Conservation (phyloP, 169 alveolate species). For the Plasmodium gallinaceum region DNA sequence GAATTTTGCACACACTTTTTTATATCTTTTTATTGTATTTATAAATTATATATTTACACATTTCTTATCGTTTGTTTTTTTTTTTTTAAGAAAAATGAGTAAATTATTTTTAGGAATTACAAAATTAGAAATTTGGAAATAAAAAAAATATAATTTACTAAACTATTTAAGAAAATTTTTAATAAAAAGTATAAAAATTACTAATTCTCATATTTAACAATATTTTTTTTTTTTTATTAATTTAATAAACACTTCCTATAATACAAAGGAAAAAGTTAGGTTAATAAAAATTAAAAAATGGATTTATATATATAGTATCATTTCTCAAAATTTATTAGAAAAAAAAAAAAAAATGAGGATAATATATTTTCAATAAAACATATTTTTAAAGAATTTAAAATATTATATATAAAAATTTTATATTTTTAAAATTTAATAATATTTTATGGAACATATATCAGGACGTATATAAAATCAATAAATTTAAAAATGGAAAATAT, state of each 20-base stretch:
- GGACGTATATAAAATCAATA: conserved; percentile 9
- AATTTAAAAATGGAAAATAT: conserved; percentile 43
- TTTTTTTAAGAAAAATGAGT: conserved; percentile 22
- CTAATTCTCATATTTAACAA: not conserved
- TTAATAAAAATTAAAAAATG: conserved; percentile 17
- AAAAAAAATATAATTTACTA: too few relatives aligned
- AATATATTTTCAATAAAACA: conserved; percentile 22
- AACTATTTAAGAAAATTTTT: too few relatives aligned
- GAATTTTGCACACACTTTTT: conserved; percentile 52
- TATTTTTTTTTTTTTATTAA: too few relatives aligned
- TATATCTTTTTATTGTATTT: conserved; percentile 16
- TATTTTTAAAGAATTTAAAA: not conserved
- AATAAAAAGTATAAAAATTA: not conserved
- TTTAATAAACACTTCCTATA: too few relatives aligned
- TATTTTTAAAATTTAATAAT: conserved; percentile 18
- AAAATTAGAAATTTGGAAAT: too few relatives aligned
- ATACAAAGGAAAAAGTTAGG: not conserved
- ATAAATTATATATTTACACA: conserved; percentile 21
- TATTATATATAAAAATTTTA: conserved; percentile 24
- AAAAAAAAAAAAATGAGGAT: conserved; percentile 14
- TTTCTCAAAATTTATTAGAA: not conserved
- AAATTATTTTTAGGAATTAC: conserved; percentile 4
- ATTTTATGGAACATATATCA: conserved; percentile 14
- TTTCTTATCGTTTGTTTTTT: conserved; percentile 26
- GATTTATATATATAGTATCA: not conserved